A percentile compares a stretch with the other conserved stretches of the same genome.
These are phyloP conservation scores for Boletus vermiculosoides DNA, from an alignment of 768 basidiomycete genomes.

Conservation along the genomic window DNA sequence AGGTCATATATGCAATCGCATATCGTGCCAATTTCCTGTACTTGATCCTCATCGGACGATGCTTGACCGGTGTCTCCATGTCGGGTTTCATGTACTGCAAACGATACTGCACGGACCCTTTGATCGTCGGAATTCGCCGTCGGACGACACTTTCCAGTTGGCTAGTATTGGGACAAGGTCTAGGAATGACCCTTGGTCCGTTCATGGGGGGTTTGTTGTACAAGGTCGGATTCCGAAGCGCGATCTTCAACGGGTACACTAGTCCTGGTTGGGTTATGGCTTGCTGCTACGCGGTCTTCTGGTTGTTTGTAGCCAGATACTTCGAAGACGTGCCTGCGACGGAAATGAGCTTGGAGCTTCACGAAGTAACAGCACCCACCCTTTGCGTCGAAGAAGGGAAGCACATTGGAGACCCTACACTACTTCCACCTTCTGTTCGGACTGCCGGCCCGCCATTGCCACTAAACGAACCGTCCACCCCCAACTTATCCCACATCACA, in stretches of 20 bases:
- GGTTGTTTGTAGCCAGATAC: slow-evolving; percentile 36
- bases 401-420: background rate
- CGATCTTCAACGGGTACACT: slow-evolving; percentile 64
- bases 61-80: slow-evolving; percentile 59
- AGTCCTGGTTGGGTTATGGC: slow-evolving; percentile 68
- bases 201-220: slow-evolving; percentile 64
- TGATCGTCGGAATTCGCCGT: slow-evolving; percentile 61
- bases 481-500: slow-evolving; percentile 20
- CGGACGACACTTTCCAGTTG: slow-evolving; percentile 62
- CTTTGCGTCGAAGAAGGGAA: slow-evolving; percentile 3
- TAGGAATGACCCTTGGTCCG: slow-evolving; percentile 62
- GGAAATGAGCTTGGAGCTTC: slow-evolving; percentile 12
- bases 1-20: slow-evolving; percentile 60
- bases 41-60: slow-evolving; percentile 69
- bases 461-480: slow-evolving; percentile 3
- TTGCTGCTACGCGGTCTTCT: slow-evolving; percentile 51
- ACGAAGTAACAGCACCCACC: background rate
- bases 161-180: slow-evolving; percentile 60
- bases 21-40: slow-evolving; percentile 61
- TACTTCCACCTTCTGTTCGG: background rate
- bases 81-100: slow-evolving; percentile 67
- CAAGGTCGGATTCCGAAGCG: slow-evolving; percentile 54
- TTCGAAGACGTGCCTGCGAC: slow-evolving; percentile 41
- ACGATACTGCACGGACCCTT: slow-evolving; percentile 65
- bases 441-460: background rate